Evolutionary conservation across 139 green algal species (phyloP), one percentile per base, ranked within the genome.

Genomic region (Chlamydomonas sp.): DNA sequence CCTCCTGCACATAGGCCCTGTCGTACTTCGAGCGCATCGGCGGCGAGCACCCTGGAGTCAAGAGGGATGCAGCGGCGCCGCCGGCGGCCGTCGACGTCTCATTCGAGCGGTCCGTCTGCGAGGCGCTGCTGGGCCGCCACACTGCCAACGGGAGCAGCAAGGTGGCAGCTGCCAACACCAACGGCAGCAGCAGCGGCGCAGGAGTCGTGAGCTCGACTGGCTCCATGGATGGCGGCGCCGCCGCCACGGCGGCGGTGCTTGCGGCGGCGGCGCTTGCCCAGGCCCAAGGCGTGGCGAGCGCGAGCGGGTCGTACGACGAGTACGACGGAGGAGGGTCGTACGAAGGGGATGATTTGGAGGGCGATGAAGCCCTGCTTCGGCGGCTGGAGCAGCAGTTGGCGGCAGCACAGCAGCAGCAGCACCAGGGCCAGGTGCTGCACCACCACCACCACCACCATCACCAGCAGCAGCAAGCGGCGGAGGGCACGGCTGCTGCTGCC

Each of bases 71-170:
- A 6, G 18, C 18, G 4, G 67, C 80, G 31, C 31, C 31, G 31
- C 31, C 31, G 31, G 82, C 61, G 4, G 72, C 73, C 4, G 83
- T 49, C 0, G 84, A 88, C 15, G 84, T 88, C 3, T 78, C 84
- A 0, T 88, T 88, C 12, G 84, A 88, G 74, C 84, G 75, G 7
- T 69, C 62, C 63, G 84, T 88, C 12, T 88, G 84, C 84, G 84
- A 88, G 75, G 64, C 75, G 5, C 76, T 88, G 75, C 57, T 88
- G 49, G 84, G 84, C 49, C 84, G 84, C 75, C 63, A 14, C 66
- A 14, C 66, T 71, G 10, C 66, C 10, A 49, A 49, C 31, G 31
- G 31, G 31, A 49, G 73, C 49, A 75, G 6, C 73, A 75, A 2
- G 31, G 31, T 49, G 31, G 31, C 31, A 49, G 31, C 0, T 49